A percentile compares a stretch with the other conserved stretches of the same genome.
These are phyloP conservation scores for Termitomyces sp. DNA, from an alignment of 768 basidiomycete species.

Conservation along the genomic window DNA sequence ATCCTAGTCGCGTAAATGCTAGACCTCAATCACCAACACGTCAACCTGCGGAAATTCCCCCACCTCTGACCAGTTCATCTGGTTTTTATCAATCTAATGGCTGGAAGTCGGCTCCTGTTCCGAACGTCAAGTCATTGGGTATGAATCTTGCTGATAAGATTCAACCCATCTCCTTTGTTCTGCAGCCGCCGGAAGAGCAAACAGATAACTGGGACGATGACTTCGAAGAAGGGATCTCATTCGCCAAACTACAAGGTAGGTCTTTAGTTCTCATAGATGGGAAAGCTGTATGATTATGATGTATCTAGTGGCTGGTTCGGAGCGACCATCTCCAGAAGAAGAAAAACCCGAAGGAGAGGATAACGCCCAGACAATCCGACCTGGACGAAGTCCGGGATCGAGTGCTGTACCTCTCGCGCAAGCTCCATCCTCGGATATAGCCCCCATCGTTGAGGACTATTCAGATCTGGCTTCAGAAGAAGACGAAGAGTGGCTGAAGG, in stretches of 20 bases:
- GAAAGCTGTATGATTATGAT: not conserved
- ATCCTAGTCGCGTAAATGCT: conserved; percentile 43
- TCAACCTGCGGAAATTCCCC: conserved; percentile 29
- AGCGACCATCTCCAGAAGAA: conserved; percentile 55
- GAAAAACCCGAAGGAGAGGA: conserved; percentile 60
- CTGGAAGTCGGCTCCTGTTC: conserved; percentile 31
- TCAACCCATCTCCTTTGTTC: conserved; percentile 60
- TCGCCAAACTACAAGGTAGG: conserved; percentile 74
- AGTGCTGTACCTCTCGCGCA: conserved; percentile 53
- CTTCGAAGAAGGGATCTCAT: conserved; percentile 90
- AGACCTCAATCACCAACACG: conserved; percentile 46
- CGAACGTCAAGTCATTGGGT: conserved; percentile 30
- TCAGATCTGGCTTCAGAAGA: conserved; percentile 84
- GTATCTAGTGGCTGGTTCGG: conserved; percentile 44
- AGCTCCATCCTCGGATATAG: conserved; percentile 58
- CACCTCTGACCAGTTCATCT: conserved; percentile 27
- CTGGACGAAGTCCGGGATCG: conserved; percentile 63
- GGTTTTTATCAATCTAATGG: conserved; percentile 24
- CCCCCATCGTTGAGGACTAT: conserved; percentile 83
- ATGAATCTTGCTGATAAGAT: conserved; percentile 49
- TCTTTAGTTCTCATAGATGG: not conserved
- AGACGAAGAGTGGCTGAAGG: conserved; percentile 61
- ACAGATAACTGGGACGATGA: conserved; percentile 99
- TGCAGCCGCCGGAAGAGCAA: conserved; percentile 79
- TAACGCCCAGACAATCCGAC: conserved; percentile 77